Evolutionary conservation across 1,284 basidiomycete genomes (phyloP), one percentile per base, ranked within the genome.

Genomic region (Cutaneotrichosporon cutaneum): DNA sequence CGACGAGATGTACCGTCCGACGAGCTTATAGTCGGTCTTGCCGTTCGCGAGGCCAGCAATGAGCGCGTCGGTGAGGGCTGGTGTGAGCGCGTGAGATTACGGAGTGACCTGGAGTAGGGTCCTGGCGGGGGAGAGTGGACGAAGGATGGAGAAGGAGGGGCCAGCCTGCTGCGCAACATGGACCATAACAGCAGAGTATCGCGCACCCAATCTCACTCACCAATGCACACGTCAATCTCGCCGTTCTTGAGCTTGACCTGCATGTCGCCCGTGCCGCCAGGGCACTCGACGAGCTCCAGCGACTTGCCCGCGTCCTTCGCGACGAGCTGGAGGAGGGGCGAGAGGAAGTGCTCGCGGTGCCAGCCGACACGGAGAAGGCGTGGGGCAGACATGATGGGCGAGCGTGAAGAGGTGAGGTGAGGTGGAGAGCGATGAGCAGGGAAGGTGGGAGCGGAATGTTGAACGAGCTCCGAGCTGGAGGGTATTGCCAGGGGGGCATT

Each of bases 1-100:
- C 9, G 90, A 91, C 0, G 86, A 86, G 56, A 98, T 94, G 75
- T 94, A 98, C 73, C 90, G 91, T 3, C 95, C 94, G 3, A 95
- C 88, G 16, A 98, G 87, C 76, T 90, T 92, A 81, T 96, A 98
- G 16, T 89, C 86, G 56, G 84, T 84, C 0, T 90, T 89, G 0
- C 92, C 91, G 64, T 90, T 90, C 13, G 92, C 92, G 57, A 97
- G 91, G 0, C 94, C 95, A 52, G 93, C 90, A 68, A 97, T 94
- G 42, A 98, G 82, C 0, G 92, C 87, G 76, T 97, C 95, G 0
- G 95, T 98, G 56, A 99, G 85, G 0, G 94, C 95, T 77, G 24
- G 24, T 11, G 54, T 60, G 13, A 66, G 61, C 45, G 32, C 0
- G 24, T n/a, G n/a, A n/a, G n/a, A n/a, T n/a, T n/a, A n/a, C n/a